These are phyloP conservation scores for Fraxinus platypoda DNA, from an alignment of 305 asterid genomes.

Conservation along the genomic window DNA sequence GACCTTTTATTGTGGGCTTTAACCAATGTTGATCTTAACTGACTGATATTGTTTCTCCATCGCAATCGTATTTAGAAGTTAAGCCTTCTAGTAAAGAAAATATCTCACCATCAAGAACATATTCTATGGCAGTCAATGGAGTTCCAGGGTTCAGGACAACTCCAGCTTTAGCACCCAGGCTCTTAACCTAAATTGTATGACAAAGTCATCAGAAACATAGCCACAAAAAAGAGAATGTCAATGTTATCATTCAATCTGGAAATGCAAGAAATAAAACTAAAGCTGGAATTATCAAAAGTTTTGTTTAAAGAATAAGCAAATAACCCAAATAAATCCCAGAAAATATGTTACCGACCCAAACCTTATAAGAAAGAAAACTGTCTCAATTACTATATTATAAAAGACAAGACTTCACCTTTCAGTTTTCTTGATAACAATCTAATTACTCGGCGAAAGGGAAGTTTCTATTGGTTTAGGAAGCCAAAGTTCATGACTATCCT, in stretches of 20 bases:
- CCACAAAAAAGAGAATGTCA: constrained; percentile 10
- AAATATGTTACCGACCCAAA: neutral
- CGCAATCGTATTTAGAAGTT: neutral
- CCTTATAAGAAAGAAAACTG: neutral
- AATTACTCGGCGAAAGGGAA: neutral
- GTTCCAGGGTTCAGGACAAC: constrained; percentile 98
- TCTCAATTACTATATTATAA: constrained; percentile 2
- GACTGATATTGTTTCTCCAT: neutral
- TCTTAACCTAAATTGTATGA: constrained; percentile 55
- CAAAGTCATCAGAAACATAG: constrained; percentile 17
- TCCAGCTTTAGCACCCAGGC: constrained; percentile 98
- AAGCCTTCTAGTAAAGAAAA: neutral
- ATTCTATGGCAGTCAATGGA: constrained; percentile 78
- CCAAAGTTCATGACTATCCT: neutral
- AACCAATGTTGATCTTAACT: neutral
- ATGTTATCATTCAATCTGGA: neutral
- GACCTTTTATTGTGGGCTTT: neutral
- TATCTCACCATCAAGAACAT: constrained; percentile 87
- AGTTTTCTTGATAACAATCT: neutral
- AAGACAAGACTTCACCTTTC: neutral
- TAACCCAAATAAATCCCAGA: neutral
- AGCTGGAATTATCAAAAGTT: neutral
- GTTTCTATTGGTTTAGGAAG: neutral
- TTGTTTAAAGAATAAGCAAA: neutral
- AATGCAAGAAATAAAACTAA: constrained; percentile 2